phyloP scores from a whole-genome alignment of 352 stramenopile species.

The Phytopythium helicoides region DNA sequence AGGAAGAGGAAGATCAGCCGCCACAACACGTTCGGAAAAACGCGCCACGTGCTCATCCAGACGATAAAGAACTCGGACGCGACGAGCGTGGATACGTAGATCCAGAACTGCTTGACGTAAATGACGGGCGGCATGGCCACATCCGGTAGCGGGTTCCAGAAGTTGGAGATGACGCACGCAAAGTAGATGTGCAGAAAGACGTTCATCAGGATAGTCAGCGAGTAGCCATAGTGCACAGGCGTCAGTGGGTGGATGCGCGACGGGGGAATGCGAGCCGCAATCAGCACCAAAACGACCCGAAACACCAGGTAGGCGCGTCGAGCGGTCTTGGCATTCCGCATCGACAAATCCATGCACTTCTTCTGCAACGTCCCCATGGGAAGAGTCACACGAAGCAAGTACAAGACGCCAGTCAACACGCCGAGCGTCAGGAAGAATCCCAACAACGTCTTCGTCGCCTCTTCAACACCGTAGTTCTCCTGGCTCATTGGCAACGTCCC shows the following conservation, averaged over 20 bases:
- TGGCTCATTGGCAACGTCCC: constrained; percentile 62
- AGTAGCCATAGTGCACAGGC: constrained; percentile 73
- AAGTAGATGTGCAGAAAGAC: constrained; percentile 75
- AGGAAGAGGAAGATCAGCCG: constrained; percentile 61
- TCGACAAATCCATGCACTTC: constrained; percentile 49
- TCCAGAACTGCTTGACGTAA: constrained; percentile 72
- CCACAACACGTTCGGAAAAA: constrained; percentile 79
- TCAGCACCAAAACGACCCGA: constrained; percentile 52
- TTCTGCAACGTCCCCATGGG: constrained; percentile 61
- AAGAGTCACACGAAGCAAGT: constrained; percentile 57
- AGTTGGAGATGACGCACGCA: constrained; percentile 78
- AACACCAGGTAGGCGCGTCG: constrained; percentile 50
- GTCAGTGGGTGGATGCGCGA: constrained; percentile 65
- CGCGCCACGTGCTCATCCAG: constrained; percentile 75
- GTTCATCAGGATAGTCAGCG: constrained; percentile 77
- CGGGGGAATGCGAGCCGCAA: constrained; percentile 58
- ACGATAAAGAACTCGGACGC: constrained; percentile 65
- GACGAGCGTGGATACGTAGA: constrained; percentile 44
- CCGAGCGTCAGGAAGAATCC: constrained; percentile 53
- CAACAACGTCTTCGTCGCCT: constrained; percentile 63
- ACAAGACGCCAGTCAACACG: constrained; percentile 61
- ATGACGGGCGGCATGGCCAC: constrained; percentile 70
- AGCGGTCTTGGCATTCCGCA: constrained; percentile 51
- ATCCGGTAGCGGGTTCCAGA: constrained; percentile 50
- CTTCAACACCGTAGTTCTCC: constrained; percentile 66